Evolutionary conservation across 805 yeast species (phyloP).

Genomic region (Komagataella populi): DNA sequence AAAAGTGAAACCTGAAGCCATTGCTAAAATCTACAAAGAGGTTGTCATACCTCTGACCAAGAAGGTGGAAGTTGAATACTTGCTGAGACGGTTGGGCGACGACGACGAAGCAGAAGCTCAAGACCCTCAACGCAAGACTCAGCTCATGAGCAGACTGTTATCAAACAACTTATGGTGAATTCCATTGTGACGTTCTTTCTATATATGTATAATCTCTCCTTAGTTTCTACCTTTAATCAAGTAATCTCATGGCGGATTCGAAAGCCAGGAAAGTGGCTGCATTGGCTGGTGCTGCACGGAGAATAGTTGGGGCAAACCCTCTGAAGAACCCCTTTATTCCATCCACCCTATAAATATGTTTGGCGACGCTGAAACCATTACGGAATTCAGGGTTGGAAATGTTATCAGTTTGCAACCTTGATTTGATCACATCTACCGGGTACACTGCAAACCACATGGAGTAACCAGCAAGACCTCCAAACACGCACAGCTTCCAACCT

Average conservation of each 20-base stretch:
- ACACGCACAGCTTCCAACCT: conserved; percentile 74
- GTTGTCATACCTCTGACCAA: conserved; percentile 90
- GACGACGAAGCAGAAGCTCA: not conserved
- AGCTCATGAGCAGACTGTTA: not conserved
- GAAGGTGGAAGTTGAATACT: conserved; percentile 87
- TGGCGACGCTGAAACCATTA: conserved; percentile 45
- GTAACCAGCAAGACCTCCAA: conserved; percentile 69
- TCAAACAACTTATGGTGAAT: not conserved
- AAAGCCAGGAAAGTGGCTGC: conserved; percentile 94
- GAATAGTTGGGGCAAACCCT: conserved; percentile 85
- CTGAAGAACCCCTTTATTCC: conserved; percentile 75
- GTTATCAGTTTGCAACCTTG: conserved; percentile 63
- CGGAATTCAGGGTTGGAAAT: conserved; percentile 45
- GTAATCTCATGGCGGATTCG: conserved; percentile 71
- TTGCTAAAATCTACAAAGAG: conserved; percentile 75
- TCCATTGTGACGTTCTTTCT: not conserved
- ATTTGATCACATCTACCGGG: conserved; percentile 87
- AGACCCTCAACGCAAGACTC: not conserved
- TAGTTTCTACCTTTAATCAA: conserved; percentile 15
- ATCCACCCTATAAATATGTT: conserved; percentile 33
- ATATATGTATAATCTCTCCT: conserved; percentile 1
- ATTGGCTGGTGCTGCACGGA: conserved; percentile 97
- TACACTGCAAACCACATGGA: conserved; percentile 76
- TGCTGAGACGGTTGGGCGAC: conserved; percentile 65
- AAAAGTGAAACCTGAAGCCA: conserved; percentile 69